Conservation (phyloP, 2,329 filamentous ascomycete genomes). For the Pestalotiopsis sp. region DNA sequence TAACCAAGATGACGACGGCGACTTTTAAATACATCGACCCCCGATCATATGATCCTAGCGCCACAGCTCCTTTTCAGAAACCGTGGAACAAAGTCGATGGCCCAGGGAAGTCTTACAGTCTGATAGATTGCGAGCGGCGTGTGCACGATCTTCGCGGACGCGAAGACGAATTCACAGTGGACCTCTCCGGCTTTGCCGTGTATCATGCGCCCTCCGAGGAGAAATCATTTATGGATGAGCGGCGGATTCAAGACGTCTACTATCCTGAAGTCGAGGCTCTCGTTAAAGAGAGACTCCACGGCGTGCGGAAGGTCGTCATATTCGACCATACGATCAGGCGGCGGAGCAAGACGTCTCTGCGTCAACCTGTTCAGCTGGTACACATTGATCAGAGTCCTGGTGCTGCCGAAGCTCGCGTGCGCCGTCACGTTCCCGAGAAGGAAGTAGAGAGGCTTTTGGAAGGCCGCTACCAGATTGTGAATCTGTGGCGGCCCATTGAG, state of each 20-base stretch:
- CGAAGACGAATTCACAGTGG: slow-evolving; percentile 38
- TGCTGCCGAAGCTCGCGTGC: slow-evolving; percentile 38
- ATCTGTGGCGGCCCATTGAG: slow-evolving; percentile 51
- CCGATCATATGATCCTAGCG: too few species aligned
- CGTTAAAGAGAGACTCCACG: slow-evolving; percentile 65
- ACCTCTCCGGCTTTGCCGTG: slow-evolving; percentile 41
- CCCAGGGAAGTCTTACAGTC: too few species aligned
- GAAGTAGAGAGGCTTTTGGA: slow-evolving; percentile 40
- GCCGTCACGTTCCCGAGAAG: slow-evolving; percentile 40
- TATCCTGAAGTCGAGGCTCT: slow-evolving; percentile 71
- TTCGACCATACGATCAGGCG: slow-evolving; percentile 62
- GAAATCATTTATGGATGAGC: slow-evolving; percentile 54
- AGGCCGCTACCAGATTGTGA: slow-evolving; percentile 52
- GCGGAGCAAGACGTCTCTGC: slow-evolving; percentile 45
- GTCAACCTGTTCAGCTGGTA: slow-evolving; percentile 47
- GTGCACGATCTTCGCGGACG: slow-evolving; percentile 38
- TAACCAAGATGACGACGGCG: too few species aligned
- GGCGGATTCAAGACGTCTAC: slow-evolving; percentile 65
- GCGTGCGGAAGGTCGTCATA: slow-evolving; percentile 53
- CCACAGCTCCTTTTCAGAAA: too few species aligned
- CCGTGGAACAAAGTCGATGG: too few species aligned
- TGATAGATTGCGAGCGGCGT: too few species aligned
- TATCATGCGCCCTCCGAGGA: slow-evolving; percentile 31
- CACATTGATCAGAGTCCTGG: slow-evolving; percentile 58
- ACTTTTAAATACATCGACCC: too few species aligned